phyloP scores from a whole-genome alignment of 1,284 basidiomycete genomes.

The Rhodotorula sp. region DNA sequence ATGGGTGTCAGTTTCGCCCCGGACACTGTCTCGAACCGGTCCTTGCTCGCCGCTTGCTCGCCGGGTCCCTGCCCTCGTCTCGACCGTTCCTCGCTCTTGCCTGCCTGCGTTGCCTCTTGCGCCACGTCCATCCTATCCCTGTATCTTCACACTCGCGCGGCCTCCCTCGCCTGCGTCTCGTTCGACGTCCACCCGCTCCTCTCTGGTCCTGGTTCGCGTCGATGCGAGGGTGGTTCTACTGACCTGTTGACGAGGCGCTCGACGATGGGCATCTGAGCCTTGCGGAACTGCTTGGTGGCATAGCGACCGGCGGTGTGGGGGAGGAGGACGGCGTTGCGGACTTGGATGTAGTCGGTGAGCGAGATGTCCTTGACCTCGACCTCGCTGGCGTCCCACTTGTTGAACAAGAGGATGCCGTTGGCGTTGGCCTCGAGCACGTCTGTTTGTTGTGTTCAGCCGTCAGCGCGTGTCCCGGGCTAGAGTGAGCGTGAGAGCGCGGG shows the following conservation, averaged over 20 bases:
- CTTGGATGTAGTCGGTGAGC: conserved; percentile 97
- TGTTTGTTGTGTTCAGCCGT: neutral
- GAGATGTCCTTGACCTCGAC: conserved; percentile 95
- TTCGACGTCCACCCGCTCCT: neutral
- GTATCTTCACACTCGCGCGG: too few relatives aligned
- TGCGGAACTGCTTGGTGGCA: conserved; percentile 99
- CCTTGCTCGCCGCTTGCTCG: neutral
- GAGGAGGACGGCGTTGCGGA: conserved; percentile 65
- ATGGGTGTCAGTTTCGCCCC: neutral
- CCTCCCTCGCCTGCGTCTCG: too few relatives aligned
- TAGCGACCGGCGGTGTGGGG: conserved; percentile 96
- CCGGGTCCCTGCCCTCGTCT: neutral
- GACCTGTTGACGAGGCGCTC: conserved; percentile 95
- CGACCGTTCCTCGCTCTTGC: neutral
- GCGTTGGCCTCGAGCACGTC: conserved; percentile 42
- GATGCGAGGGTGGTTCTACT: neutral
- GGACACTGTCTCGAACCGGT: neutral
- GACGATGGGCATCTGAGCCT: conserved; percentile 99
- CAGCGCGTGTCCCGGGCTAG: neutral
- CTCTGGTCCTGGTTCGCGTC: too few relatives aligned
- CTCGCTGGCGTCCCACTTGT: conserved; percentile 95
- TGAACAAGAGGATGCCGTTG: conserved; percentile 77
- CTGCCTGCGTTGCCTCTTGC: neutral
- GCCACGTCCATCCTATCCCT: neutral
- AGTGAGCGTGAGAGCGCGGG: neutral